Base-by-base conservation (phyloP, 495 filamentous ascomycete species). In the Bacidia gigantensis region DNA sequence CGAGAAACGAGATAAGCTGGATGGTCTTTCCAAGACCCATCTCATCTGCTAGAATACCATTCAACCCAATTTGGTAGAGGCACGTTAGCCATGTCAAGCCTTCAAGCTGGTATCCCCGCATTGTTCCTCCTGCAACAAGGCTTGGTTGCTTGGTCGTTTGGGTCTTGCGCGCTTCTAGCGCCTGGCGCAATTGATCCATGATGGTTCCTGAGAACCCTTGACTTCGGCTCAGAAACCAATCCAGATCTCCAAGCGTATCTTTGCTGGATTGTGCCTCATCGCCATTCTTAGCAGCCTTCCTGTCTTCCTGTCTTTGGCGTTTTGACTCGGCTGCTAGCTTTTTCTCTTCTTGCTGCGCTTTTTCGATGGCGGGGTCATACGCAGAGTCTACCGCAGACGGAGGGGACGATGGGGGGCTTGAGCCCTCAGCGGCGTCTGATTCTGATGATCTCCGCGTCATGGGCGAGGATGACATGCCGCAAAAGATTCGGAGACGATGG, bases 21-120 rank as follows among this genome's bases (percentile, higher is more conserved):
- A 98, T 76, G 0, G 90, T 97, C 71, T 97, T 97, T 58, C 90
- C 90, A 23, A 97, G 65, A 1, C 92, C 92, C 92, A 98, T 98
- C 65, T 98, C 92, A 61, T 98, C 92, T 0, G 92, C 92, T 21
- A 98, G 65, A 55, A 98, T 98, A 0, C 92, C 92, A 60, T 88
- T 94, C 61, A 97, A 73, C 3, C 92, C 89, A 64, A 95, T 95
- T 73, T 95, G 87, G 63, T 87, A 94, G 5, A 87, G 64, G 2
- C 80, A 81, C 26, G 77, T 80, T 60, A 97, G 77, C 92, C 92
- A 98, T 18, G 92, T 89, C 21, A 98, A 64, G 0, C 92, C 92
- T 67, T 97, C 89, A 0, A 98, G 70, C 60, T 98, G 92, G 67
- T 98, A 98, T 50, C 81, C 79, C 20, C 87, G 78, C 93, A 98